These are phyloP conservation scores for Piedraia hortae DNA, from an alignment of 2,329 filamentous ascomycete species.

Conservation along the genomic window DNA sequence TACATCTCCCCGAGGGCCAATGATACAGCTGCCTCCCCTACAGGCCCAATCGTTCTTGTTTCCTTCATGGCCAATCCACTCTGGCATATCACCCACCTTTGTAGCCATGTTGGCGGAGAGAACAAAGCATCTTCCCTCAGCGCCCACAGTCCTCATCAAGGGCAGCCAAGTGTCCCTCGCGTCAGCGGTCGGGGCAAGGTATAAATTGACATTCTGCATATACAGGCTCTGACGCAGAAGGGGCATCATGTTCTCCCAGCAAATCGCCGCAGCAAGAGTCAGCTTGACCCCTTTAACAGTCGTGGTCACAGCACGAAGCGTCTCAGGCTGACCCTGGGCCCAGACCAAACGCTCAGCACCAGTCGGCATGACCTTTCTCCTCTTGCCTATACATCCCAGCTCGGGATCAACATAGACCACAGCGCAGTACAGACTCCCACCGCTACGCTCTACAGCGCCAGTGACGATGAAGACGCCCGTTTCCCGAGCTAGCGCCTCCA, in stretches of 20 bases:
- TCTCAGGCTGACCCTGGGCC: constrained; percentile 60
- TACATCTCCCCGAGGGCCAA: constrained; percentile 54
- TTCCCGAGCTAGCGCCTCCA: constrained; percentile 49
- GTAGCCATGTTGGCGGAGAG: constrained; percentile 66
- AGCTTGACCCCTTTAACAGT: constrained; percentile 52
- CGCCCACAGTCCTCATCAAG: constrained; percentile 55
- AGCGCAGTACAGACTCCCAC: constrained; percentile 60
- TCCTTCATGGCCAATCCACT: constrained; percentile 22
- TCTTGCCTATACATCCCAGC: constrained; percentile 50
- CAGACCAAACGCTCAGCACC: constrained; percentile 61
- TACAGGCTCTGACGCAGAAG: constrained; percentile 62
- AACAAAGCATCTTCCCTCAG: constrained; percentile 65
- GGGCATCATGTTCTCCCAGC: constrained; percentile 96
- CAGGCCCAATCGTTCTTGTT: constrained; percentile 27
- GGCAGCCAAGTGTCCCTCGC: constrained; percentile 54
- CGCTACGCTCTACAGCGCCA: constrained; percentile 52
- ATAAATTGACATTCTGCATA: constrained; percentile 72
- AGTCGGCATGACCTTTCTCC: constrained; percentile 82
- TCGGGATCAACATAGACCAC: constrained; percentile 58
- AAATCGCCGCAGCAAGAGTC: constrained; percentile 66
- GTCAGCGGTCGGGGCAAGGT: constrained; percentile 75
- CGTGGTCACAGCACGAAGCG: constrained; percentile 52
- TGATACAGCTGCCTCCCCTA: constrained; percentile 57
- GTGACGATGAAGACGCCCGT: constrained; percentile 61
- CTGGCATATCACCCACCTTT: constrained; percentile 27